Evolutionary conservation across 805 yeast genomes (phyloP), one percentile per base, ranked within the genome.

Genomic region (Metschnikowia cubensis): DNA sequence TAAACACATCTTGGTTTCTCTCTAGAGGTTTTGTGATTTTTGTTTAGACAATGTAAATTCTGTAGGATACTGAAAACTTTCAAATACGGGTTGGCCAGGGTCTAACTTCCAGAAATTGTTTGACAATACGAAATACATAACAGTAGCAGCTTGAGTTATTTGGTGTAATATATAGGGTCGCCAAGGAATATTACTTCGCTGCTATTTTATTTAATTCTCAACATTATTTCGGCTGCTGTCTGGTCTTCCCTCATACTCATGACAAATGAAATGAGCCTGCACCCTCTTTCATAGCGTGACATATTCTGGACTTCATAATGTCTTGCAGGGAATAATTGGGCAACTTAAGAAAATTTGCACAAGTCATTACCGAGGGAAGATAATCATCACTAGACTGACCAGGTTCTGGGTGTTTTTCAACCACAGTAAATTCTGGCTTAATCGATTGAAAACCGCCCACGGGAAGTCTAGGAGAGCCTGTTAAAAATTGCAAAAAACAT

Each of bases 281-380:
- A 22, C 99, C 99, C 58, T 92, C 97, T 4, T 73, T 74, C 61
- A 90, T 81, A 0, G 98, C 97, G 52, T 81, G 85, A 11, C 67
- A 45, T 6, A 94, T 67, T 47, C 86, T 73, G 32, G 72, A 63
- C 45, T 65, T 71, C 84, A 94, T 76, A 1, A 87, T 67, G 15
- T 75, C 82, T 51, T 75, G 77, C 34, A 79, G 70, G 3, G 89
- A 77, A 63, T 92, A 94, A 54, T 86, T 80, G 4, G 99, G 98
- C 18, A 94, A 70, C 65, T 92, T 92, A 57, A 92, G 74, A 63
- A 92, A 94, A 64, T 92, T 92, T 3, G 96, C 97, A 73, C 99
- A 92, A 0, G 99, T 92, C 99, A 92, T 92, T 2, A 94, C 99
- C 68, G 96, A 89, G 1, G 99, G 98, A 50, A 94, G 73, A 61